Evolutionary conservation across 805 yeast genomes (phyloP).

Genomic region (Yamadazyma kitorensis): DNA sequence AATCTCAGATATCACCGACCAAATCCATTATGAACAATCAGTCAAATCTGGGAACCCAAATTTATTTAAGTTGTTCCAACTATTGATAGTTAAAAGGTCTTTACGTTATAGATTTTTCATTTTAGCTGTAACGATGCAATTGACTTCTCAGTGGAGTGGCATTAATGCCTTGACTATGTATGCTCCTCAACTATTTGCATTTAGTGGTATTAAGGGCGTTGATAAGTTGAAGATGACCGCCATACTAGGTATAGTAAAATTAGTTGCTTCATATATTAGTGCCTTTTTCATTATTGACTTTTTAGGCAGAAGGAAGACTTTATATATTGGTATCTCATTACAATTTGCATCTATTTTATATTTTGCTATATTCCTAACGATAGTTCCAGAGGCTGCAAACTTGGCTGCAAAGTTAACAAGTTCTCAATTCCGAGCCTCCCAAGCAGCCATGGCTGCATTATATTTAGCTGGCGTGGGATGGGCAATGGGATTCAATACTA

Average conservation of each 20-base stretch:
- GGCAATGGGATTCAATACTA: slow-evolving; percentile 55
- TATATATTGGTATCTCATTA: slow-evolving; percentile 44
- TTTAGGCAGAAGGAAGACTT: slow-evolving; percentile 47
- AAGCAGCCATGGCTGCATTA: slow-evolving; percentile 48
- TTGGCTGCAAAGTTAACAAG: slow-evolving; percentile 23
- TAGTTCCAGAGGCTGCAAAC: slow-evolving; percentile 42
- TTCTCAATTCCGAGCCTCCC: slow-evolving; percentile 35
- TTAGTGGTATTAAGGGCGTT: slow-evolving; percentile 42
- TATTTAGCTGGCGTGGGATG: slow-evolving; percentile 51
- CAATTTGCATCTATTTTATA: slow-evolving; percentile 44
- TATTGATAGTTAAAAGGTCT: slow-evolving; percentile 25
- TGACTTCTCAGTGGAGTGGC: slow-evolving; percentile 56
- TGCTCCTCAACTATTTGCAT: slow-evolving; percentile 47
- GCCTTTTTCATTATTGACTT: slow-evolving; percentile 53
- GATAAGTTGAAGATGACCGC: slow-evolving; percentile 47
- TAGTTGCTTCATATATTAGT: slow-evolving; percentile 42
- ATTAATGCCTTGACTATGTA: slow-evolving; percentile 53
- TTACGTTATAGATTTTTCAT: slow-evolving; percentile 43
- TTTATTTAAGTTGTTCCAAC: neutral
- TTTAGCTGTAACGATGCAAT: slow-evolving; percentile 39
- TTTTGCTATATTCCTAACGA: slow-evolving; percentile 43
- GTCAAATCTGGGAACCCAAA: slow-evolving; percentile 9
- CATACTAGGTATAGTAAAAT: slow-evolving; percentile 49
- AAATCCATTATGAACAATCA: slow-evolving; percentile 26
- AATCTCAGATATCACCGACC: slow-evolving; percentile 47